phyloP scores from a whole-genome alignment of 495 filamentous ascomycete genomes.

The Aspergillus coremiiformis region DNA sequence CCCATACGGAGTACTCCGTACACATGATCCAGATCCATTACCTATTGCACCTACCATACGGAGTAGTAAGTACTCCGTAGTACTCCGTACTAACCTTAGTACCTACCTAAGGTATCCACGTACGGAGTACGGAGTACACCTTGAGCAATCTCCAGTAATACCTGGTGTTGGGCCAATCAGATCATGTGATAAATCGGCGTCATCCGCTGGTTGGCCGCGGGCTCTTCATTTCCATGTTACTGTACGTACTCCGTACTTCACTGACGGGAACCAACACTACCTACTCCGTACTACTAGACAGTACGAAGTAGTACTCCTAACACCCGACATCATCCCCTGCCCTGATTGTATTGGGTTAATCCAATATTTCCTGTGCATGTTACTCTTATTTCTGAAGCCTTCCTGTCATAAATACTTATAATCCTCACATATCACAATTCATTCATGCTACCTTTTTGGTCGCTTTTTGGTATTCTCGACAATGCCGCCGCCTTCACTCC shows the following conservation, averaged over 20 bases:
- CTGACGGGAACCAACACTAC: no score
- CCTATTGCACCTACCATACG: no score
- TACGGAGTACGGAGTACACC: no score
- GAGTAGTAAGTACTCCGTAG: no score
- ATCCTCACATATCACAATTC: slow-evolving; percentile 11
- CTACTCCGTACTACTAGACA: no score
- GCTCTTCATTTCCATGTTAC: no score
- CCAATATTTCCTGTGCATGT: neutral
- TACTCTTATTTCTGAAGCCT: neutral
- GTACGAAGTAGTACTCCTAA: no score
- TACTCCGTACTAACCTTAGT: no score
- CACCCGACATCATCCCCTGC: neutral
- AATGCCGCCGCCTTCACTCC: slow-evolving; percentile 40
- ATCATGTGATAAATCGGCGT: slow-evolving; percentile 8
- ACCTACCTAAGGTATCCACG: neutral
- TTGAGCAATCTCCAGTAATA: no score
- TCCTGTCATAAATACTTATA: neutral
- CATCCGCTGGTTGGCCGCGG: slow-evolving; percentile 6
- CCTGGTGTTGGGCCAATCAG: neutral
- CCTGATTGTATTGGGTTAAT: neutral
- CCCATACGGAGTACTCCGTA: no score
- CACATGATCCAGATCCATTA: no score
- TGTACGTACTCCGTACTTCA: no score
- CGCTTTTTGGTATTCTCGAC: slow-evolving; percentile 12
- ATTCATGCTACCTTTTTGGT: slow-evolving; percentile 16